phyloP scores from a whole-genome alignment of 2,329 filamentous ascomycete species.

The Metarhizium anisopliae region DNA sequence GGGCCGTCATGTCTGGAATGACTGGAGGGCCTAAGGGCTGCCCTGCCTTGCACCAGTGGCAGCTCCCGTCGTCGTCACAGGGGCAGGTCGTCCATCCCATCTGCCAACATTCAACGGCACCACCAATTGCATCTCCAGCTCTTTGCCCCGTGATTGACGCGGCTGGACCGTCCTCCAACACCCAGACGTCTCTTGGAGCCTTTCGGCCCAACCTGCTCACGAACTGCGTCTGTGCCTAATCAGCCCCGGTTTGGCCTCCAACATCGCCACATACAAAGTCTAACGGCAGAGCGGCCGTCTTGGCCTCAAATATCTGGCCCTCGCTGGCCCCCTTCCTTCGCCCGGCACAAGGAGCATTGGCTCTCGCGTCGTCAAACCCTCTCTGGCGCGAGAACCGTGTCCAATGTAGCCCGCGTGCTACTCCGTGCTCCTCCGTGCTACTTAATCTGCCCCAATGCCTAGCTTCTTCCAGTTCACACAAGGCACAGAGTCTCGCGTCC shows the following conservation, averaged over 20 bases:
- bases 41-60: no score
- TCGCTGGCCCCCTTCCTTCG: neutral
- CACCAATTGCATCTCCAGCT: no score
- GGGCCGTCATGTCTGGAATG: no score
- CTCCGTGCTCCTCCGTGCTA: neutral
- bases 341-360: neutral
- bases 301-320: neutral
- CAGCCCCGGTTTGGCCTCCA: neutral
- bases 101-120: no score
- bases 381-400: neutral
- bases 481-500: constrained; percentile 49
- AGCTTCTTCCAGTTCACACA: constrained; percentile 60
- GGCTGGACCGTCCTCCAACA: neutral
- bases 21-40: no score
- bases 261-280: neutral
- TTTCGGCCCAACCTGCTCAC: neutral
- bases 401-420: constrained; percentile 1
- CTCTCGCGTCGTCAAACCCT: constrained; percentile 2
- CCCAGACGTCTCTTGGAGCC: neutral
- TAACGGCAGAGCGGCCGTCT: neutral
- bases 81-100: no score
- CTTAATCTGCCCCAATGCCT: constrained; percentile 36
- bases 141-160: no score
- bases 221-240: neutral
- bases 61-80: no score